A percentile compares a stretch with the other conserved stretches of the same genome.
phyloP scores from a whole-genome alignment of 2,329 filamentous ascomycete species.

The Westerdykella ornata region DNA sequence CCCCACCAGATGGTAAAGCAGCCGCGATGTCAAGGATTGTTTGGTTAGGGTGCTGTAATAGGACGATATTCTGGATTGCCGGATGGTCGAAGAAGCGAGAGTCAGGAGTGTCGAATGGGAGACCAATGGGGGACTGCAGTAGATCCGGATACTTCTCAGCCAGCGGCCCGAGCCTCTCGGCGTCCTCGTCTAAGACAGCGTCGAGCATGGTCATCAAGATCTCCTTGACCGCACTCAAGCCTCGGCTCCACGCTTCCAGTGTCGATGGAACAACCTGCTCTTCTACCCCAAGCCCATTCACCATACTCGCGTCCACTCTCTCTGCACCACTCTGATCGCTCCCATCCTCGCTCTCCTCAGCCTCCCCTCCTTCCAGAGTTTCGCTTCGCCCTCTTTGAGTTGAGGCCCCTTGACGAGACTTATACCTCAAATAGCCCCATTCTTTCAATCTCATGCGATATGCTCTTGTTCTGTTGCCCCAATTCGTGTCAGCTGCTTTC shows the following conservation, averaged over 20 bases:
- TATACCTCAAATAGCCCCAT: conserved; percentile 29
- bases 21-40: conserved; percentile 30
- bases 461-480: conserved; percentile 23
- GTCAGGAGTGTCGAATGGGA: conserved; percentile 20
- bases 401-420: conserved; percentile 5
- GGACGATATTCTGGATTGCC: conserved; percentile 17
- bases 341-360: conserved; percentile 4
- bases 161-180: conserved; percentile 20
- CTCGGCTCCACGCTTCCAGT: conserved; percentile 13
- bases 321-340: conserved; percentile 1
- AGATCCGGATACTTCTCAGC: conserved; percentile 18
- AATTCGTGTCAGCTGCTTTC: not conserved
- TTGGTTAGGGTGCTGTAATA: conserved; percentile 28
- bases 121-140: conserved; percentile 26
- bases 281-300: conserved; percentile 4
- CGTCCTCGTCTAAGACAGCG: conserved; percentile 20
- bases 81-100: conserved; percentile 24
- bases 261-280: conserved; percentile 5
- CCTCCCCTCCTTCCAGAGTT: conserved; percentile 1
- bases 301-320: not conserved
- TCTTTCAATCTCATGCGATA: conserved; percentile 36
- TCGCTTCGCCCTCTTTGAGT: conserved; percentile 2
- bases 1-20: conserved; percentile 22
- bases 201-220: conserved; percentile 25
- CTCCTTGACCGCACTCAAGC: conserved; percentile 7